phyloP scores from a whole-genome alignment of 2,329 filamentous ascomycete genomes.

The Botrytis deweyae region DNA sequence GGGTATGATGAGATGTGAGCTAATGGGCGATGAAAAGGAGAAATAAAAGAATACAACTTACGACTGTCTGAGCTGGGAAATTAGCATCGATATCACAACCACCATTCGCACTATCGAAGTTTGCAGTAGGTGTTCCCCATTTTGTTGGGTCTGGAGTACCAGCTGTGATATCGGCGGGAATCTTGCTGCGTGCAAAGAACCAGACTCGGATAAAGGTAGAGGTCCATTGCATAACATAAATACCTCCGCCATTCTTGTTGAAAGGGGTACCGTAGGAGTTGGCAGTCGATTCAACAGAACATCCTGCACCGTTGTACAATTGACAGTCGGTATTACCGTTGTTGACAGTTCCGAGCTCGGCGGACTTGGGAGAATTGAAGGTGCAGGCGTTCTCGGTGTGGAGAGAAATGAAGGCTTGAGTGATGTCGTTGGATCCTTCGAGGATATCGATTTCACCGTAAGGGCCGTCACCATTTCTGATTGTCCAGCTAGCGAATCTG shows the following conservation, averaged over 20 bases:
- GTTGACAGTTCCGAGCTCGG: constrained; percentile 37
- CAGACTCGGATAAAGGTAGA: constrained; percentile 48
- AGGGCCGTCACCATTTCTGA: constrained; percentile 24
- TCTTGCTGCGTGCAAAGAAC: constrained; percentile 61
- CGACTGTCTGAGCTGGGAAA: constrained; percentile 72
- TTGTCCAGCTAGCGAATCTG: constrained; percentile 28
- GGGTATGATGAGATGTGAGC: too few relatives aligned
- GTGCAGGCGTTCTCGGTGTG: constrained; percentile 29
- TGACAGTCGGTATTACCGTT: constrained; percentile 41
- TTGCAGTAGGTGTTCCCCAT: constrained; percentile 69
- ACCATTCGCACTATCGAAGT: constrained; percentile 50
- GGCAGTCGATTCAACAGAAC: constrained; percentile 40
- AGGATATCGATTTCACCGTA: constrained; percentile 38
- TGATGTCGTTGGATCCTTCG: constrained; percentile 59
- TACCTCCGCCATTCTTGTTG: constrained; percentile 41
- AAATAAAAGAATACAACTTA: constrained; percentile 40
- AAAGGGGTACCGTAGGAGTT: constrained; percentile 36
- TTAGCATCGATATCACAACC: constrained; percentile 66
- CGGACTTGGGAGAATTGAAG: constrained; percentile 25
- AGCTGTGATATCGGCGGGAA: constrained; percentile 67
- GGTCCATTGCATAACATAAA: constrained; percentile 62
- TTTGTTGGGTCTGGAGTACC: constrained; percentile 59
- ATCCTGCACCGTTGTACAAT: constrained; percentile 45
- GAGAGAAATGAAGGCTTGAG: constrained; percentile 26
- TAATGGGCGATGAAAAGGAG: not conserved